Percentiles rank a stretch among this genome's conserved stretches.
Evolutionary conservation across 2,329 filamentous ascomycete species (phyloP).

Genomic region (Mollisiaceae sp.): DNA sequence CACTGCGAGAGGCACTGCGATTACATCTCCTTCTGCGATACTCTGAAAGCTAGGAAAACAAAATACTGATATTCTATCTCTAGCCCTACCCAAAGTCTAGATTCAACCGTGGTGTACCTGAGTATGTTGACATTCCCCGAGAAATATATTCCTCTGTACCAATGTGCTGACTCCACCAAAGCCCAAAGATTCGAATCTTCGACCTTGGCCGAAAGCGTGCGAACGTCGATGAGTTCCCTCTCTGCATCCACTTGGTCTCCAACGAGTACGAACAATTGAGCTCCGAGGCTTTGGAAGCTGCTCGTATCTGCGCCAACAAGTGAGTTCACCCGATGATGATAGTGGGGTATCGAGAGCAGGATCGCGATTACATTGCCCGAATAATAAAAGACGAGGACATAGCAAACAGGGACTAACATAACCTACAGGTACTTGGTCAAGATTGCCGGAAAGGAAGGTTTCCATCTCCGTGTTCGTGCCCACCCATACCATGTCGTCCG

Average conservation of each 20-base stretch:
- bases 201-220: conserved; percentile 98
- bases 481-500: conserved; percentile 99
- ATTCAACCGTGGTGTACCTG: conserved; percentile 98
- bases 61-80: conserved; percentile 19
- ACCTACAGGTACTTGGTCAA: conserved; percentile 64
- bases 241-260: conserved; percentile 98
- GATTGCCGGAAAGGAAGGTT: conserved; percentile 73
- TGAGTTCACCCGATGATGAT: conserved; percentile 46
- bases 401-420: conserved; percentile 19
- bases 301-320: conserved; percentile 99
- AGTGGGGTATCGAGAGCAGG: conserved; percentile 10
- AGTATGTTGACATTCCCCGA: conserved; percentile 7
- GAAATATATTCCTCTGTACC: not conserved
- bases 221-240: conserved; percentile 98
- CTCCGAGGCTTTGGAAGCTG: conserved; percentile 98
- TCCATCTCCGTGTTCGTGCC: conserved; percentile 80
- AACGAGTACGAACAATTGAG: conserved; percentile 99
- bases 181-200: conserved; percentile 88
- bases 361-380: not conserved
- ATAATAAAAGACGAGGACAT: conserved; percentile 6
- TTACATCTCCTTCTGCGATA: not conserved
- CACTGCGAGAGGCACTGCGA: conserved; percentile 9
- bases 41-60: conserved; percentile 20
- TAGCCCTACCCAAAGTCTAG: conserved; percentile 99
- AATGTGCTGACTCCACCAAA: conserved; percentile 11